Evolutionary conservation across 352 stramenopile species (phyloP), one percentile per base, ranked within the genome.

Genomic region (Phytophthora sp.): DNA sequence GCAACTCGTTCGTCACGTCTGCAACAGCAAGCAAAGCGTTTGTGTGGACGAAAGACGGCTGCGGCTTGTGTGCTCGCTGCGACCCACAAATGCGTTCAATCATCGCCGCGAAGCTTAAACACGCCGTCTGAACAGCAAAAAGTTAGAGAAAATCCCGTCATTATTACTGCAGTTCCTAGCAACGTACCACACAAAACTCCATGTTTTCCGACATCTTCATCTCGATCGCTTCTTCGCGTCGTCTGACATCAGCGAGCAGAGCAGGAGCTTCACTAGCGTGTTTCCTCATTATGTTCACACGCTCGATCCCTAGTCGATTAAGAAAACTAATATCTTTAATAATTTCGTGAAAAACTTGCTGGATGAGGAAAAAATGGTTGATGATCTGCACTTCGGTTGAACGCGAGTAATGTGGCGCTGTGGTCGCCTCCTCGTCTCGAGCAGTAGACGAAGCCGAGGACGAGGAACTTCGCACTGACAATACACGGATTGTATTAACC

Each of bases 261-360:
- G 44, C 29, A 16, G 20, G 18, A 8, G 31, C 21, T 24, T 66
- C 38, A 21, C 16, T 50, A 9, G 33, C 26, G 1, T 13, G 38
- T 21, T 62, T 56, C 3, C 69, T 56, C 21, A 45, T 47, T 1
- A 36, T 29, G 24, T 69, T 57, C 21, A 75, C 55, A 9, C 71
- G 71, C 29, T 77, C 57, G 1, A 76, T 60, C 5, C 77, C 77
- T 4, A 81, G 35, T 3, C 58, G 68, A 42, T 75, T 85, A 35
- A 85, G 60, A 4, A 76, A 50, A 57, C 77, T 77, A 45, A 85
- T 62, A 39, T 85, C 77, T 27, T 85, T 76, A 31, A 85, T 72
- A 11, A 74, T 69, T 26, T 80, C 63, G 58, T 76, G 59, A 7
- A 82, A 69, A 8, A 81, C 74, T 35, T 85, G 77, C 21, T 71